Percentiles rank a stretch among this genome's conserved stretches.
Evolutionary conservation across 2,329 filamentous ascomycete species (phyloP).

Genomic region (Ophiostoma australiae): DNA sequence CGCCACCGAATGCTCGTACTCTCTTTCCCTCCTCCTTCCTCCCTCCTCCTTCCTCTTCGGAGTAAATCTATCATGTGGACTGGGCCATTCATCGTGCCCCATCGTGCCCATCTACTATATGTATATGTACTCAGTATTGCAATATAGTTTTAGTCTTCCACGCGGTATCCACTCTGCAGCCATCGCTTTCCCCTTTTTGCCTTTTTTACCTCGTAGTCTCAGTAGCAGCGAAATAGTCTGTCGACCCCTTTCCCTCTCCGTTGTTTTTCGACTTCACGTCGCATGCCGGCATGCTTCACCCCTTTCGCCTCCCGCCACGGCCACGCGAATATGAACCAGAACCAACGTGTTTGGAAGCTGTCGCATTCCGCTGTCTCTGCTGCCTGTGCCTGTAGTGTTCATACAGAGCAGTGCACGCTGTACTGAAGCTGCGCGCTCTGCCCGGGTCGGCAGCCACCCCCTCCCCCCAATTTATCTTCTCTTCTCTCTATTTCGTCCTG

Average conservation of each 20-base stretch:
- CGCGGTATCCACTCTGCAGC: not conserved
- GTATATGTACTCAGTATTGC: too few species aligned
- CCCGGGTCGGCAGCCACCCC: not conserved
- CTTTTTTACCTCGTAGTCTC: slow-evolving; percentile 2
- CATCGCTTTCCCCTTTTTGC: slow-evolving; percentile 16
- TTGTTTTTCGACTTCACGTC: slow-evolving; percentile 15
- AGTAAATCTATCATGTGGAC: not conserved
- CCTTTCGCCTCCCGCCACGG: slow-evolving; percentile 20
- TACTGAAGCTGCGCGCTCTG: not conserved
- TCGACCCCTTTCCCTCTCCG: slow-evolving; percentile 14
- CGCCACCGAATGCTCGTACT: too few species aligned
- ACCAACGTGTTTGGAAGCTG: slow-evolving; percentile 18
- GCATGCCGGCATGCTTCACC: slow-evolving; percentile 17
- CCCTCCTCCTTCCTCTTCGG: not conserved
- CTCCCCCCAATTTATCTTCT: not conserved
- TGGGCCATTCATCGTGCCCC: not conserved
- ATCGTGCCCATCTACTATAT: not conserved
- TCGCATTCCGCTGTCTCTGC: slow-evolving; percentile 14
- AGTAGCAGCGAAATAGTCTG: not conserved
- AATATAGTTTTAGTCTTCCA: not conserved
- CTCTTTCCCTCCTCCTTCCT: not conserved
- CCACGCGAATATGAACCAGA: slow-evolving; percentile 2
- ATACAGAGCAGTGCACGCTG: not conserved
- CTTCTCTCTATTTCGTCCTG: not conserved
- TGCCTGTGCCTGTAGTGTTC: not conserved